Base-by-base conservation (phyloP, 2,329 filamentous ascomycete species). In the Pestalotiopsis sp. region DNA sequence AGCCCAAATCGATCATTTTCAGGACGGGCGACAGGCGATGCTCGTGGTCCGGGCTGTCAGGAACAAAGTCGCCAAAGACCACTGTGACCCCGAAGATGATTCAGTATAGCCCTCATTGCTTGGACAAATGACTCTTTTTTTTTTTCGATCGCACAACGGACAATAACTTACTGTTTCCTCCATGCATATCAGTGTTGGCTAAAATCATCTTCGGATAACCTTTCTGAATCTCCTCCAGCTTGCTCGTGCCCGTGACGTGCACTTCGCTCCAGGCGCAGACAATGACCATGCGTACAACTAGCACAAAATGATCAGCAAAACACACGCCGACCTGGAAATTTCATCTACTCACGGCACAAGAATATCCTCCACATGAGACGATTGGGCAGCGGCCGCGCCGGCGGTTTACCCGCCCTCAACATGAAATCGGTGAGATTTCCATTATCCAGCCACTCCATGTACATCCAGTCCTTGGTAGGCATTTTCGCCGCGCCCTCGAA, bases 391-490 rank as follows among this genome's bases (percentile, higher is more conserved):
- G 66, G 41, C 20, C 17, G 11, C 9, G 23, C n/a, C 27, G 13
- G 31, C 31, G 31, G 23, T 0, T 13, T 14, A 14, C 6, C 20
- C 2, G 66, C 66, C 38, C 58, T 45, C 11, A 9, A 11, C 20
- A 56, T 38, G 27, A 67, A 67, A 3, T 36, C 38, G 2, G 20
- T 39, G 7, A 67, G 59, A 5, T 58, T 67, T 7, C 58, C 66
- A 25, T 67, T 67, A 23, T 67, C 66, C 11, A 67, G 59, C 66
- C 66, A 57, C 23, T 63, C 66, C 58, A 67, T 52, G 27, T 64
- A 64, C n/a, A 64, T 64, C 62, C 62, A 64, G 38, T 39, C n/a
- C 14, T 45, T 6, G 1, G 38, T 14, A 13, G 62, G 62, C n/a
- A 64, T 36, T 13, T 5, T 27, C 6, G 38, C 17, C 36, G 39